phyloP scores from a whole-genome alignment of 331 rosid species.

The Prunus yedoensis region DNA sequence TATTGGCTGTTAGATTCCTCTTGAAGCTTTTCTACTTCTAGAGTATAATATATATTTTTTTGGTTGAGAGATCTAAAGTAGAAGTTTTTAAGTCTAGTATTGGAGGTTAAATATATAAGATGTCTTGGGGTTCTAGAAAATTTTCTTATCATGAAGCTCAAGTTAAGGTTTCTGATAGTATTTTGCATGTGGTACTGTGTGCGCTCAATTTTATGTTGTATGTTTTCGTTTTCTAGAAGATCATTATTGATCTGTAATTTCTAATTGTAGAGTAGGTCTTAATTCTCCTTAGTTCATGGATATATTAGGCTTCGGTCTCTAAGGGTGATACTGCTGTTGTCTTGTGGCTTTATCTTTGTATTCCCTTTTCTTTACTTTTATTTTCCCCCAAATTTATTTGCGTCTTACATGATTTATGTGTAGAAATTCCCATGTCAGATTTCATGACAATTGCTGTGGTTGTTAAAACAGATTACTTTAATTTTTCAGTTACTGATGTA shows the following conservation, averaged over 20 bases:
- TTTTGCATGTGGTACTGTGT: neutral
- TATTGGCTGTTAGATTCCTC: neutral
- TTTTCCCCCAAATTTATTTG: neutral
- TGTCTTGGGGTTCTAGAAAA: neutral
- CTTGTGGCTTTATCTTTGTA: neutral
- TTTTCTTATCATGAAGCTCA: neutral
- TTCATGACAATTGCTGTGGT: neutral
- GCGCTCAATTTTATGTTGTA: neutral
- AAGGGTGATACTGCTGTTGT: neutral
- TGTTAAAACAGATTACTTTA: neutral
- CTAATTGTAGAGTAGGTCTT: neutral
- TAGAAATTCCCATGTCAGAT: neutral
- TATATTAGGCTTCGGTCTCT: neutral
- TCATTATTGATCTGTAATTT: neutral
- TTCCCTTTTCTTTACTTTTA: neutral
- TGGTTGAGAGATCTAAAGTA: neutral
- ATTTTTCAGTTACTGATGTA: neutral
- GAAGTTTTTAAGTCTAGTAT: neutral
- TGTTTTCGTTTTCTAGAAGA: neutral
- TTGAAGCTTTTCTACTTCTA: neutral
- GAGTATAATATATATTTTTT: neutral
- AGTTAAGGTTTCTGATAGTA: neutral
- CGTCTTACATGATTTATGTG: neutral
- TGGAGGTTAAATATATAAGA: neutral
- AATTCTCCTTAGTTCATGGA: neutral